Base-by-base conservation (phyloP, 805 yeast genomes). In the Candida silvicultrix region DNA sequence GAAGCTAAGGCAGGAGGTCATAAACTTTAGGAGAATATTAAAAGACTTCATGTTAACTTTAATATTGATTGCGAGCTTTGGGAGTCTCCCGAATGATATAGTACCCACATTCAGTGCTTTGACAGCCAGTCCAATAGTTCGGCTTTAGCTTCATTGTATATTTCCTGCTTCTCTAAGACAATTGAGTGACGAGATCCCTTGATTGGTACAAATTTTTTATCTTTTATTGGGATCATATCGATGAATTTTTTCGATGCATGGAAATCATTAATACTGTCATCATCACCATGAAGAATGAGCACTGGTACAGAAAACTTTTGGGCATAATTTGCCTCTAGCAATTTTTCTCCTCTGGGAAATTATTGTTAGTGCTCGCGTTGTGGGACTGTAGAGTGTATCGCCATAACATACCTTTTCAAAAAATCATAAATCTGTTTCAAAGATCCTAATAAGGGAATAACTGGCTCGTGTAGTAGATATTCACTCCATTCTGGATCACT, bases 201-300 rank as follows among this genome's bases (percentile, higher is more conserved):
- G 23, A 60, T 46, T n/a, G 45, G 38, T 0, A 49, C 39, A 1
- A 62, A 19, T 37, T 46, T 47, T 38, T 57, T 57, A 38, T 56
- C 61, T 22, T 45, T 20, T 20, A 51, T 38, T 3, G 52, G 29
- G 4, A 53, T 46, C 32, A 49, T 29, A 5, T 51, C 40, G 16
- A 45, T 36, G 45, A 55, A 54, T 18, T 45, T 44, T 37, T 44
- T 41, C 2, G 63, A 53, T 1, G 52, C 57, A 14, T 47, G 51
- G 9, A 52, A 50, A 43, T 68, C 78, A 59, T 83, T 85, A 53
- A 85, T 71, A 88, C 71, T 63, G 59, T 86, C 95, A n/a, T 62
- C 65, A 9, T 69, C 66, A 28, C 92, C 89, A 59, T 85, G 92
- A 38, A 78, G 53, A 11, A 85, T 64, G 28, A 81, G 59, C 4